phyloP scores from a whole-genome alignment of 371 early-diverging fungal species.

The Blyttiomyces sp. region DNA sequence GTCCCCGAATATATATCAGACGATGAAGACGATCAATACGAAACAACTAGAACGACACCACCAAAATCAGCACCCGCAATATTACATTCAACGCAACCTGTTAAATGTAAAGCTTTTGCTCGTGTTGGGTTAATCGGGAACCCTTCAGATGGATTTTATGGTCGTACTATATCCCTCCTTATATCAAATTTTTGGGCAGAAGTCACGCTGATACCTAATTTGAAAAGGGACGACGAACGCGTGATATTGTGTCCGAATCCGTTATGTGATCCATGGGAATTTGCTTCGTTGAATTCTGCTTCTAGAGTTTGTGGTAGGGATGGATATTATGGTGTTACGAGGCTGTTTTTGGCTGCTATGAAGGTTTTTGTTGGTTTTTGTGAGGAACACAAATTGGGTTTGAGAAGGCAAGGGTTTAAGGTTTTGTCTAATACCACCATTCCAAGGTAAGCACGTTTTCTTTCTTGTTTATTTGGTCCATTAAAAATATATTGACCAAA shows the following conservation, averaged over 20 bases:
- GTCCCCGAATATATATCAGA: too few relatives aligned
- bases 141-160: constrained; percentile 68
- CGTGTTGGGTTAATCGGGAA: constrained; percentile 72
- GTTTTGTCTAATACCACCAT: constrained; percentile 61
- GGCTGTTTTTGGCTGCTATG: constrained; percentile 57
- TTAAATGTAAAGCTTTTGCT: constrained; percentile 53
- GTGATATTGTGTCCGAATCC: constrained; percentile 47
- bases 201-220: constrained; percentile 55
- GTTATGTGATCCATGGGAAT: constrained; percentile 46
- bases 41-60: too few relatives aligned
- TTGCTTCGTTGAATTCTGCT: constrained; percentile 40
- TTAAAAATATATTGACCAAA: too few relatives aligned
- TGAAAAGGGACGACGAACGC: constrained; percentile 22
- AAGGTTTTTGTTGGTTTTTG: constrained; percentile 59
- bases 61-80: too few relatives aligned
- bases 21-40: too few relatives aligned
- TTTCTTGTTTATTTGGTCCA: too few relatives aligned
- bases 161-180: constrained; percentile 61
- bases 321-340: constrained; percentile 59
- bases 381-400: constrained; percentile 35
- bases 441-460: constrained; percentile 38
- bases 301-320: constrained; percentile 42
- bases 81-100: too few relatives aligned
- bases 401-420: constrained; percentile 49
- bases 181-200: constrained; percentile 67